These are phyloP conservation scores for Sugiyamaella neomexicana DNA, from an alignment of 1,139 yeast species.

Conservation along the genomic window DNA sequence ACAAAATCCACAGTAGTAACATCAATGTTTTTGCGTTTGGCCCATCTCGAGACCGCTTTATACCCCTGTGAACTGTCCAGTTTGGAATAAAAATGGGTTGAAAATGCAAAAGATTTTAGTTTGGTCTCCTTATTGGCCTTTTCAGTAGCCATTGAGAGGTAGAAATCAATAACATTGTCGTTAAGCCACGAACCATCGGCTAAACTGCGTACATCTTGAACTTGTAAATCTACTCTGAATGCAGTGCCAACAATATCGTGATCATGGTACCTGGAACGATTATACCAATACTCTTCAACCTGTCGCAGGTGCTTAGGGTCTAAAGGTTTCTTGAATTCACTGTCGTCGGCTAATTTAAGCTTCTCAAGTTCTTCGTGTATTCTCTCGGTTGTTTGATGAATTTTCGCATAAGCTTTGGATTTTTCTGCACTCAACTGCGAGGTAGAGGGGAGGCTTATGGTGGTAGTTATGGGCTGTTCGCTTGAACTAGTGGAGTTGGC, in stretches of 20 bases:
- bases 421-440: conserved; percentile 19
- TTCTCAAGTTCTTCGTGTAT: conserved; percentile 26
- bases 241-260: conserved; percentile 46
- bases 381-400: conserved; percentile 22
- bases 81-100: conserved; percentile 83
- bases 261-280: conserved; percentile 25
- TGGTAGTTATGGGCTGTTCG: conserved; percentile 7
- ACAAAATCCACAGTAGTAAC: conserved; percentile 64
- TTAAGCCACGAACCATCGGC: conserved; percentile 80
- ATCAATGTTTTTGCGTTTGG: conserved; percentile 74
- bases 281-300: conserved; percentile 18
- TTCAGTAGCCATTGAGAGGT: conserved; percentile 59
- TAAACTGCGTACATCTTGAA: conserved; percentile 69
- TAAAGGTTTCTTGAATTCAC: conserved; percentile 22
- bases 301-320: conserved; percentile 19
- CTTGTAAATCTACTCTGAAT: conserved; percentile 58
- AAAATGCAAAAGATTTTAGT: conserved; percentile 61
- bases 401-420: conserved; percentile 19
- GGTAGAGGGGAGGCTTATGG: conserved; percentile 15
- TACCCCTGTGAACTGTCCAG: conserved; percentile 67
- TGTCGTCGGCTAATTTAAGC: conserved; percentile 21
- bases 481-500: background rate
- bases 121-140: conserved; percentile 38
- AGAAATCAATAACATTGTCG: conserved; percentile 86
- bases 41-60: conserved; percentile 83